Evolutionary conservation across 768 basidiomycete genomes (phyloP), one percentile per base, ranked within the genome.

Genomic region (Lactifluus echinatus): DNA sequence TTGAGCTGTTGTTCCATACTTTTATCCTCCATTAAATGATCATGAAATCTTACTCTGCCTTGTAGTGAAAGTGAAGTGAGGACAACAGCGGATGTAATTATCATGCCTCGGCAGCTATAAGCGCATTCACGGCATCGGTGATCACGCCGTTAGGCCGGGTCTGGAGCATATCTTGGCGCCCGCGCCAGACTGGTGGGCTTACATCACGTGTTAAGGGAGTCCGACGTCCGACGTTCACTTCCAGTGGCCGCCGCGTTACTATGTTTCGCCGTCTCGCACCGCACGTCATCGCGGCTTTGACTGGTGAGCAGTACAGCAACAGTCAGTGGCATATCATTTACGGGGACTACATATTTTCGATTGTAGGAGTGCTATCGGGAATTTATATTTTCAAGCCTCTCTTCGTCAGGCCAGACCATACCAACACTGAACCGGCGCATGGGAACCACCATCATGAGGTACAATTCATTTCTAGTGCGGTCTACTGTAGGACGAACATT

Each of bases 291-390:
- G 85, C 85, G 53, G 75, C 76, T 34, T 61, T 75, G 43, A 75
- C 83, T 66, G 86, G 85, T 85, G 64, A 62, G 58, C 26, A 12
- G 3, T 14, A 31, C 23, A 1, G 15, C n/a, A 26, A 37, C 17
- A 1, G 24, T 26, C 36, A 14, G 33, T 24, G 10, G 40, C 10
- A 7, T 48, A n/a, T 37, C 26, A 21, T 28, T 21, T 45, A 4
- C 12, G 43, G 23, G 5, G 21, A 8, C 23, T 8, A n/a, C 14
- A 19, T 10, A 12, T 14, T 40, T 29, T 10, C 10, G 40, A 26
- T 19, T 26, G 23, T 19, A 61, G 60, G 60, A n/a, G 48, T 61
- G 1, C 28, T 61, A 11, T 61, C 60, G 8, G 60, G 60, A 3
- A 23, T 56, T 23, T 57, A 57, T 37, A 53, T 61, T 40, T 61